Base-by-base conservation (phyloP, 2,329 filamentous ascomycete species). In the Fusarium nygamai region DNA sequence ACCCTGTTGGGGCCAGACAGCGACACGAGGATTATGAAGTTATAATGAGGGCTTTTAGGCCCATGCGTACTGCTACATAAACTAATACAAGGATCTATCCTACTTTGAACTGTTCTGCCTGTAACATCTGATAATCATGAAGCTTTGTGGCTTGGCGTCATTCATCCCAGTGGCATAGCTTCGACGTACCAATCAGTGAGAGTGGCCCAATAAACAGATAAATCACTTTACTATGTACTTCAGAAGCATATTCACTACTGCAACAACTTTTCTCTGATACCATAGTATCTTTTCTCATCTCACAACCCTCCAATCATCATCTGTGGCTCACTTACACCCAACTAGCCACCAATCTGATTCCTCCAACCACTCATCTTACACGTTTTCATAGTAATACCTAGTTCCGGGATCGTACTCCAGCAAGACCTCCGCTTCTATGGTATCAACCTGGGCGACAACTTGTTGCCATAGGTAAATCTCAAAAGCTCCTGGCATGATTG, bases 361-460 rank as follows among this genome's bases (percentile, higher is more conserved):
- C 12, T n/a, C 27, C 36, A 39, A 8, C 20, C 19, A 24, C 34
- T 27, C 54, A 64, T n/a, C 47, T 71, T 63, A 76, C 24, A 78
- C 46, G 17, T 67, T 70, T 31, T 82, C 76, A 50, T 85, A 84
- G 71, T 85, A 86, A 60, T 85, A 86, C 61, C 85, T 77, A n/a
- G 84, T 84, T 13, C 73, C 81, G 6, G 76, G 62, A 73, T 86
- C 85, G 70, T 85, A 86, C 72, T 86, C 84, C 16, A 86, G 67
- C 36, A 85, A 65, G 8, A 86, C 81, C 76, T 86, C 85, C 0
- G 67, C 74, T 43, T 82, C 79, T 84, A 87, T 86, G 67, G 74
- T 56, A 1, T 80, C 77, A 10, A 81, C 72, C 24, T 71, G 66
- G 4, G 85, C 74, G 7, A 83, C 77, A 29, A 80, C 67, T 61